These are phyloP conservation scores for Sporopachydermia cereana DNA, from an alignment of 1,139 yeast species.

Conservation along the genomic window DNA sequence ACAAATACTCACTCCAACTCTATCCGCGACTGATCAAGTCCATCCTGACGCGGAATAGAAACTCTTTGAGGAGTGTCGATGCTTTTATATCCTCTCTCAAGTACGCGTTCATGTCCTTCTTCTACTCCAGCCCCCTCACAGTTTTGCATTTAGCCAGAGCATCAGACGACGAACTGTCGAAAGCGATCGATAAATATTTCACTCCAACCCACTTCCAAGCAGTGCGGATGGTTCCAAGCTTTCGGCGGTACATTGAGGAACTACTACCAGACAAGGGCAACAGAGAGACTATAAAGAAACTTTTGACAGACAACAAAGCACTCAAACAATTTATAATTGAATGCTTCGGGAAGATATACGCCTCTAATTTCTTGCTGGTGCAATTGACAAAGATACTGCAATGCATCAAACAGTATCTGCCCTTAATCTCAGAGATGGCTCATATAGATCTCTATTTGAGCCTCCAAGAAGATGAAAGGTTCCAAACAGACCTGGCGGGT, in stretches of 20 bases:
- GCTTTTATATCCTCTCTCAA: constrained; percentile 42
- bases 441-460: background rate
- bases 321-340: constrained; percentile 9
- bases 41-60: constrained; percentile 17
- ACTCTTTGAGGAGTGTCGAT: constrained; percentile 32
- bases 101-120: constrained; percentile 57
- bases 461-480: background rate
- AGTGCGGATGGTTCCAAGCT: constrained; percentile 36
- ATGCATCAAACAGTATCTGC: background rate
- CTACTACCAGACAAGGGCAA: constrained; percentile 11
- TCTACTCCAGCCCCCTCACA: constrained; percentile 56
- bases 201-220: constrained; percentile 23
- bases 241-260: constrained; percentile 27
- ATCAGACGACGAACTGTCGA: constrained; percentile 22
- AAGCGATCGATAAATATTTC: constrained; percentile 21
- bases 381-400: background rate
- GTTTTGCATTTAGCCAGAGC: constrained; percentile 26
- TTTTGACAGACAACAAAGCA: constrained; percentile 12
- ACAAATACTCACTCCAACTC: constrained; percentile 26
- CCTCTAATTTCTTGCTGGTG: background rate
- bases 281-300: constrained; percentile 12
- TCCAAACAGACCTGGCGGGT: background rate
- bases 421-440: background rate
- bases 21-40: constrained; percentile 17
- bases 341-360: background rate